phyloP scores from a whole-genome alignment of 2,329 filamentous ascomycete genomes.

The Fonsecaea pugnacius region DNA sequence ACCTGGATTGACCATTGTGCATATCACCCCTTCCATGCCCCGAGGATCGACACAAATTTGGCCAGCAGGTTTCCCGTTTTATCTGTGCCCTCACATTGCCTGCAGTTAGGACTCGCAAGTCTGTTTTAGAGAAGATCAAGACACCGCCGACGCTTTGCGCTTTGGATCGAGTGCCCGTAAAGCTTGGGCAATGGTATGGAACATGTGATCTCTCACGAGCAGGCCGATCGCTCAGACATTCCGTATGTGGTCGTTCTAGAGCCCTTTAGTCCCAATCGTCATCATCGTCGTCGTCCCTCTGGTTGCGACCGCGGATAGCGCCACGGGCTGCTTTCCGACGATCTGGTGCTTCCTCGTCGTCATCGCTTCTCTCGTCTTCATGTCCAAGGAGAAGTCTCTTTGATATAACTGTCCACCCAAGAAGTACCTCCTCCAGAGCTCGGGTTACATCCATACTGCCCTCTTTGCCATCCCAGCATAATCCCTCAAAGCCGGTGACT shows the following conservation, averaged over 20 bases:
- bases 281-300: constrained; percentile 44
- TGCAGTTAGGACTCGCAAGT: not conserved
- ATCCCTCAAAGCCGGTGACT: constrained; percentile 54
- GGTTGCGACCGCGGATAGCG: constrained; percentile 40
- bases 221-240: not conserved
- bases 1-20: not conserved
- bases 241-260: not conserved
- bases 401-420: constrained; percentile 46
- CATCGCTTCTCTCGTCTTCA: constrained; percentile 34
- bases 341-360: constrained; percentile 36
- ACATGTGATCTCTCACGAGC: not conserved
- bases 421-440: constrained; percentile 49
- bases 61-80: not conserved
- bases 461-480: constrained; percentile 46
- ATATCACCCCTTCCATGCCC: not conserved
- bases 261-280: constrained; percentile 53
- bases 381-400: constrained; percentile 43
- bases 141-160: not conserved
- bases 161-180: not conserved
- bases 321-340: constrained; percentile 38
- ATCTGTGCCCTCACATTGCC: not conserved
- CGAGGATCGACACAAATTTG: not conserved
- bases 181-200: not conserved
- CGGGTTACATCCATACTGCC: constrained; percentile 47
- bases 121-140: not conserved